These are phyloP conservation scores for Aspergillus candidus DNA, from an alignment of 2,329 filamentous ascomycete species.

Conservation along the genomic window DNA sequence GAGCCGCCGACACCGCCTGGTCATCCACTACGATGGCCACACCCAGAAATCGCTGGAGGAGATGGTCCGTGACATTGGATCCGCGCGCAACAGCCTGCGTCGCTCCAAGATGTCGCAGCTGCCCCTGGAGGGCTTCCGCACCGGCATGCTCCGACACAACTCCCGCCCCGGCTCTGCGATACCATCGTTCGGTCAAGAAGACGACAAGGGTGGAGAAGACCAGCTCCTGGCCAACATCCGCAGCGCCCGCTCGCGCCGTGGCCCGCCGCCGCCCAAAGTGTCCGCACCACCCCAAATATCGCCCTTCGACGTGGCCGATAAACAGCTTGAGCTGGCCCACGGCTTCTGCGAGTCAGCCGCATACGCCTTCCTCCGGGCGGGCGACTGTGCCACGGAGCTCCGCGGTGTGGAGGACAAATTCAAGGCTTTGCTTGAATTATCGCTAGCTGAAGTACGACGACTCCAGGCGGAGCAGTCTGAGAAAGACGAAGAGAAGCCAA, in stretches of 20 bases:
- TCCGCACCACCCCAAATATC: conserved; percentile 47
- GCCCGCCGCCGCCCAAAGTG: conserved; percentile 40
- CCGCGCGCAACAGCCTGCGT: conserved; percentile 73
- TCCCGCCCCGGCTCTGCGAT: background rate
- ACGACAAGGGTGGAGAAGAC: conserved; percentile 4
- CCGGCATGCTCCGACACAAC: conserved; percentile 11
- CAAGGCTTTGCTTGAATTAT: conserved; percentile 55
- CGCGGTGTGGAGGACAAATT: conserved; percentile 62
- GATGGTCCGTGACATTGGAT: conserved; percentile 73
- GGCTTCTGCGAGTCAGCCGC: conserved; percentile 78
- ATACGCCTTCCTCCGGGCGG: conserved; percentile 82
- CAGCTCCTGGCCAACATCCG: conserved; percentile 19
- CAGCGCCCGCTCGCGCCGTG: conserved; percentile 19
- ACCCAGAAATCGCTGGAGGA: conserved; percentile 78
- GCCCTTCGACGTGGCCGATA: conserved; percentile 68
- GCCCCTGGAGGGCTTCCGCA: conserved; percentile 21
- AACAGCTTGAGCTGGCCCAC: conserved; percentile 72
- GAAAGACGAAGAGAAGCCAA: conserved; percentile 11
- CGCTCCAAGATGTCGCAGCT: conserved; percentile 64
- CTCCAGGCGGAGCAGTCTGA: conserved; percentile 46
- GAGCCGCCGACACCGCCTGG: conserved; percentile 67
- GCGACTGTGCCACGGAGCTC: conserved; percentile 75
- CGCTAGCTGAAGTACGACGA: conserved; percentile 55
- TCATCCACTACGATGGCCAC: conserved; percentile 88
- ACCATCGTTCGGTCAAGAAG: background rate